A percentile compares a stretch with the other conserved stretches of the same genome.
Conservation (phyloP, 352 stramenopile species). For the Halophytophthora polymorphica region DNA sequence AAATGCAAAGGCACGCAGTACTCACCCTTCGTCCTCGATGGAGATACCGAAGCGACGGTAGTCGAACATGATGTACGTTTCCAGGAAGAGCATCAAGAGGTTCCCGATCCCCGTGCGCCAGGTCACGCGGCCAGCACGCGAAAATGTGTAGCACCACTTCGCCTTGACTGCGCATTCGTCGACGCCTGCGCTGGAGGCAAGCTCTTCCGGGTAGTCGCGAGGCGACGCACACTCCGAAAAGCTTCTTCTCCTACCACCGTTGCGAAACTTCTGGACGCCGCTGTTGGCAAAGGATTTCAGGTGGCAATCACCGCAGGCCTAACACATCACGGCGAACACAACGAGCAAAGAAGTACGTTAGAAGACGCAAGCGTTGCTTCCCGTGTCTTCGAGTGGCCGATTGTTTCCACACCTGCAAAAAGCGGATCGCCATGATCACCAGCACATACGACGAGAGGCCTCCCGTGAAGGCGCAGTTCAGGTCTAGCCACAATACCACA, state of each 20-base stretch:
- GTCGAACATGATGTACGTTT: slow-evolving; percentile 85
- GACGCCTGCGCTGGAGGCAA: slow-evolving; percentile 9
- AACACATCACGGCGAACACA: not conserved
- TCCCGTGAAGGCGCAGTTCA: slow-evolving; percentile 94
- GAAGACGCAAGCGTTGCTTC: not conserved
- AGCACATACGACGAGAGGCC: slow-evolving; percentile 95
- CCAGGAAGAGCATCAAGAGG: slow-evolving; percentile 72
- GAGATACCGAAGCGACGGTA: slow-evolving; percentile 79
- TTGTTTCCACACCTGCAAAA: slow-evolving; percentile 71
- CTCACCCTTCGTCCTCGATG: slow-evolving; percentile 67
- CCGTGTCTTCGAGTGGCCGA: not conserved
- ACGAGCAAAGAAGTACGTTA: not conserved
- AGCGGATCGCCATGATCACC: slow-evolving; percentile 93
- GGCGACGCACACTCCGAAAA: slow-evolving; percentile 26
- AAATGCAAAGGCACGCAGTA: not conserved
- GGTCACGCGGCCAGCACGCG: slow-evolving; percentile 45
- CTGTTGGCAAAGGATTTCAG: slow-evolving; percentile 37
- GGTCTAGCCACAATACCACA: slow-evolving; percentile 50
- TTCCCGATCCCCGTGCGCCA: slow-evolving; percentile 76
- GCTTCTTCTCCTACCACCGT: slow-evolving; percentile 25
- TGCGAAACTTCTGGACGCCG: slow-evolving; percentile 11
- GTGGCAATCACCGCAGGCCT: slow-evolving; percentile 78
- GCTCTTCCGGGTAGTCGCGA: slow-evolving; percentile 20
- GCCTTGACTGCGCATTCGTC: slow-evolving; percentile 15
- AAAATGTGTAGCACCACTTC: slow-evolving; percentile 70